Evolutionary conservation across 495 filamentous ascomycete species (phyloP).

Genomic region (Alectoria sarmentosa): DNA sequence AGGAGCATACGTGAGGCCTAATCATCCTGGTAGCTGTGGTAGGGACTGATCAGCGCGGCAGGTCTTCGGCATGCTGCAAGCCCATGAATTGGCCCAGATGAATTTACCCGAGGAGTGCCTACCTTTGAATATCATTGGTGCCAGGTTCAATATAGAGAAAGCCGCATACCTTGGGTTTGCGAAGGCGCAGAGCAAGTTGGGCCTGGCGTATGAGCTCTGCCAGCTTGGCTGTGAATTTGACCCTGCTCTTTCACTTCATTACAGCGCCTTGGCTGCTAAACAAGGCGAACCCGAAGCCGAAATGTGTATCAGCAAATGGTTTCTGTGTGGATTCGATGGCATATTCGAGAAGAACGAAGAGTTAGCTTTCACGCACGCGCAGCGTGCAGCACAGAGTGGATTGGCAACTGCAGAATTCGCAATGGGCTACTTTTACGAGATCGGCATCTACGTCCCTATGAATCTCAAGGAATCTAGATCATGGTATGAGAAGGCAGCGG

Average conservation of each 20-base stretch:
- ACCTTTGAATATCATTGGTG: constrained; percentile 64
- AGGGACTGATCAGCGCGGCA: constrained; percentile 24
- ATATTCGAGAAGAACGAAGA: constrained; percentile 93
- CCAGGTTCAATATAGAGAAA: constrained; percentile 88
- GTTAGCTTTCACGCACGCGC: constrained; percentile 83
- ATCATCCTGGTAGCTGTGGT: background rate
- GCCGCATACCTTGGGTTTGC: constrained; percentile 94
- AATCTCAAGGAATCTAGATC: constrained; percentile 75
- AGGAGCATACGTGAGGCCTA: constrained; percentile 68
- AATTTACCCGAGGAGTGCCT: constrained; percentile 67
- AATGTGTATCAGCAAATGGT: constrained; percentile 98
- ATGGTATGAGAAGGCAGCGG: constrained; percentile 89
- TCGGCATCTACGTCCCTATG: constrained; percentile 78
- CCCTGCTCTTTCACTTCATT: constrained; percentile 84
- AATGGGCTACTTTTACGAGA: constrained; percentile 95
- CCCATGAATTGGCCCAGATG: constrained; percentile 83
- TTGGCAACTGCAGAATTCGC: constrained; percentile 93
- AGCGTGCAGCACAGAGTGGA: constrained; percentile 70
- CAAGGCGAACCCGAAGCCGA: constrained; percentile 88
- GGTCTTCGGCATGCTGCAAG: constrained; percentile 93
- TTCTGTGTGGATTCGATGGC: constrained; percentile 86
- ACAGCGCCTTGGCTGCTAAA: constrained; percentile 86
- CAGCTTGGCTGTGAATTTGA: constrained; percentile 93
- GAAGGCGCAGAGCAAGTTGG: constrained; percentile 97
- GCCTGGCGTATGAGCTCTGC: constrained; percentile 88